phyloP scores from a whole-genome alignment of 2,329 filamentous ascomycete genomes.

The Aspergillus sp. region DNA sequence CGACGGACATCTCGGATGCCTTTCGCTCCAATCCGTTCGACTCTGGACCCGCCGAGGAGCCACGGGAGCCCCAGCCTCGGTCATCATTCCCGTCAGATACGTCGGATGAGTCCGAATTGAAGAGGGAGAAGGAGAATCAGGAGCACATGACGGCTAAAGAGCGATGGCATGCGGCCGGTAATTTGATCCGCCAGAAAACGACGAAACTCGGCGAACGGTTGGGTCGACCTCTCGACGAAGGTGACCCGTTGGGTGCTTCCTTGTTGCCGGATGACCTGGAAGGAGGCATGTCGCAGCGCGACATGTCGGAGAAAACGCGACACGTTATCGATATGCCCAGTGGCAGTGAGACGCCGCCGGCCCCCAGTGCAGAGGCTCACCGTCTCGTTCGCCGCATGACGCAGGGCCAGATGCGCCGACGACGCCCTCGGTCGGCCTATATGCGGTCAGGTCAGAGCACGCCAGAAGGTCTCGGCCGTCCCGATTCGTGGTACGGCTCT shows the following conservation, averaged over 20 bases:
- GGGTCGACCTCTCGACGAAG: slow-evolving; percentile 32
- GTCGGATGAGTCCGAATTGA: slow-evolving; percentile 1
- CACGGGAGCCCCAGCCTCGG: background rate
- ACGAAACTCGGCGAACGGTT: slow-evolving; percentile 27
- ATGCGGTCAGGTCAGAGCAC: slow-evolving; percentile 34
- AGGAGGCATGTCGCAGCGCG: slow-evolving; percentile 20
- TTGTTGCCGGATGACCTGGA: slow-evolving; percentile 33
- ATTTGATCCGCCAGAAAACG: slow-evolving; percentile 32
- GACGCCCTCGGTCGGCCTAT: slow-evolving; percentile 29
- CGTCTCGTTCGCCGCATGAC: slow-evolving; percentile 39
- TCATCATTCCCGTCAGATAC: background rate
- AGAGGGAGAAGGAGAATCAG: slow-evolving; percentile 4
- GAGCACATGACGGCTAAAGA: slow-evolving; percentile 22
- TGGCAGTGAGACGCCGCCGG: slow-evolving; percentile 20
- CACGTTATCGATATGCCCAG: slow-evolving; percentile 18
- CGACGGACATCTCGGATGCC: slow-evolving; percentile 10
- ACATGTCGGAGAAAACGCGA: slow-evolving; percentile 22
- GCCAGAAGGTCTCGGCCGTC: slow-evolving; percentile 26
- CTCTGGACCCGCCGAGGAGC: background rate
- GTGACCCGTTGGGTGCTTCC: slow-evolving; percentile 29
- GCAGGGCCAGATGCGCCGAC: slow-evolving; percentile 25
- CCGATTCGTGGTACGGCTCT: slow-evolving; percentile 23
- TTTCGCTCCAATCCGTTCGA: slow-evolving; percentile 2
- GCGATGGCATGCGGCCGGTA: slow-evolving; percentile 29
- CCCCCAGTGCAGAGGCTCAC: slow-evolving; percentile 37